phyloP scores from a whole-genome alignment of 139 green algal species.

The Chlorella ohadii region DNA sequence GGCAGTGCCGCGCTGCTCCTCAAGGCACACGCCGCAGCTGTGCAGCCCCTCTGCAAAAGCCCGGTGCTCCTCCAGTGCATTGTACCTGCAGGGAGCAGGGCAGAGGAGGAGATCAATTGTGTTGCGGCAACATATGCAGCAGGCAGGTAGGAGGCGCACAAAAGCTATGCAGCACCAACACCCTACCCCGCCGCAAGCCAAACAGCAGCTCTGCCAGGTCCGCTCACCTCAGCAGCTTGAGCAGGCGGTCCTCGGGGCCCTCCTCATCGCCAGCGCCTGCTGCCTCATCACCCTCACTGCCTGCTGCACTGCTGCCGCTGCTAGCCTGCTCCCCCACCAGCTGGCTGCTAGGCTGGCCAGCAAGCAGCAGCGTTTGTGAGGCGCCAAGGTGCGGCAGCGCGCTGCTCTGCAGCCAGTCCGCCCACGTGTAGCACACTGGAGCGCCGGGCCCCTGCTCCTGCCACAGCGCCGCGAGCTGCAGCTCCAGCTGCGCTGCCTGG shows the following conservation, averaged over 20 bases:
- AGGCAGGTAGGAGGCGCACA: background rate
- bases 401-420: constrained; percentile 64
- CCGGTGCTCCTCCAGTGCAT: constrained; percentile 34
- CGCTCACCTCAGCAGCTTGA: constrained; percentile 45
- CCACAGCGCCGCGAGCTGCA: constrained; percentile 47
- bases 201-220: background rate
- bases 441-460: constrained; percentile 45
- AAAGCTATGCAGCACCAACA: background rate
- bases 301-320: background rate
- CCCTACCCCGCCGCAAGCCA: too few relatives aligned
- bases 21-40: constrained; percentile 70
- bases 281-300: background rate
- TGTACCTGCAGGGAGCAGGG: constrained; percentile 29
- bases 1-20: constrained; percentile 59
- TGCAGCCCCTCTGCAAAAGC: constrained; percentile 32
- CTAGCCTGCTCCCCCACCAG: background rate
- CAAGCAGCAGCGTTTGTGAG: constrained; percentile 30
- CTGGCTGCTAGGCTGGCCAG: background rate
- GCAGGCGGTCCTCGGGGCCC: constrained; percentile 37
- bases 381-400: constrained; percentile 46
- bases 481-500: background rate
- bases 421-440: constrained; percentile 57
- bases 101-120: background rate
- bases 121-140: background rate
- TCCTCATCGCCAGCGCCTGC: background rate